A percentile compares a stretch with the other conserved stretches of the same genome.
These are phyloP conservation scores for Candida labiduridarum DNA, from an alignment of 1,139 yeast genomes.

Conservation along the genomic window DNA sequence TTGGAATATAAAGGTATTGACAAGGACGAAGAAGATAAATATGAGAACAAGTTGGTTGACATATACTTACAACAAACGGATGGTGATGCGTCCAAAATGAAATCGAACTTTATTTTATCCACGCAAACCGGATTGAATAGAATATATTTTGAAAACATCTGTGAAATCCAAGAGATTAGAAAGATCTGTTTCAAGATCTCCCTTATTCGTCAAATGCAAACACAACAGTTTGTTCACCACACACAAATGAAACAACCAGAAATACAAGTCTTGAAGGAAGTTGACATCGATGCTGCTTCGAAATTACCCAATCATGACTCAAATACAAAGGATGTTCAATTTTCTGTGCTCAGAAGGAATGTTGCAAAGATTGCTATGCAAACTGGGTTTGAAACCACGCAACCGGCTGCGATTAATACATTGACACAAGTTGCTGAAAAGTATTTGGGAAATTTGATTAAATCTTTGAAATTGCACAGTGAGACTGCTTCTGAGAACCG, in stretches of 20 bases:
- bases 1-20: slow-evolving; percentile 54
- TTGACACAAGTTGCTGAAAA: slow-evolving; percentile 83
- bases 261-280: slow-evolving; percentile 60
- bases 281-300: slow-evolving; percentile 79
- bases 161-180: slow-evolving; percentile 84
- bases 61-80: slow-evolving; percentile 32
- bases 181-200: slow-evolving; percentile 88
- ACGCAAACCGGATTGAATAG: slow-evolving; percentile 60
- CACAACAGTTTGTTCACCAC: slow-evolving; percentile 74
- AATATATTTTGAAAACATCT: slow-evolving; percentile 64
- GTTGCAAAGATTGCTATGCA: slow-evolving; percentile 87
- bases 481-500: slow-evolving; percentile 63
- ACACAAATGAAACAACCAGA: slow-evolving; percentile 74
- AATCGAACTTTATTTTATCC: slow-evolving; percentile 36
- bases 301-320: slow-evolving; percentile 69
- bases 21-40: slow-evolving; percentile 44
- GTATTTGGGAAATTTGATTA: slow-evolving; percentile 73
- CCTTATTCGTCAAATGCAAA: slow-evolving; percentile 88
- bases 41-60: slow-evolving; percentile 54
- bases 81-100: slow-evolving; percentile 29
- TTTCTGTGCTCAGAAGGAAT: slow-evolving; percentile 65
- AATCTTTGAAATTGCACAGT: slow-evolving; percentile 66
- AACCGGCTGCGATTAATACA: slow-evolving; percentile 75
- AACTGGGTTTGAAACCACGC: slow-evolving; percentile 87
- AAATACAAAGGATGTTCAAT: slow-evolving; percentile 59